Evolutionary conservation across 805 yeast species (phyloP).

Genomic region (Metschnikowia kofuensis): DNA sequence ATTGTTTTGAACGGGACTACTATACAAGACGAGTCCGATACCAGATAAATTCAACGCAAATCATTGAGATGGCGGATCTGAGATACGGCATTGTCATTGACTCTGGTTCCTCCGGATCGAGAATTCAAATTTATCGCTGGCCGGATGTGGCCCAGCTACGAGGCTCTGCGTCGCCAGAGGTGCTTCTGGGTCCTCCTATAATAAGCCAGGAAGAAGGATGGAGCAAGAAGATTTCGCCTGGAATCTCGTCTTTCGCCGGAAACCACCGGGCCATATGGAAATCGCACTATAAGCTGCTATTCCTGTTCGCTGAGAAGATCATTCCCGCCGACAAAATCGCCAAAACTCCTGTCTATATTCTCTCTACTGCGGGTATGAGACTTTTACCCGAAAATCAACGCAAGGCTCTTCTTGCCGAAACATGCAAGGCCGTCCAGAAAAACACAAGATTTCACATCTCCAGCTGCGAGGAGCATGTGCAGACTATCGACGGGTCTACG

Average conservation of each 20-base stretch:
- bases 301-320: constrained; percentile 64
- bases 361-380: constrained; percentile 98
- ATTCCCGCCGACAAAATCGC: constrained; percentile 61
- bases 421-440: constrained; percentile 55
- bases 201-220: constrained; percentile 63
- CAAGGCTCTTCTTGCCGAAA: constrained; percentile 49
- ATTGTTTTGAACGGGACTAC: not conserved
- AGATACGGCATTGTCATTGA: constrained; percentile 87
- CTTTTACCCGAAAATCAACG: constrained; percentile 57
- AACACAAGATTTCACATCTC: constrained; percentile 56
- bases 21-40: too few relatives aligned
- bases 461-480: constrained; percentile 68
- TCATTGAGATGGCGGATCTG: constrained; percentile 9
- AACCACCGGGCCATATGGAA: constrained; percentile 60
- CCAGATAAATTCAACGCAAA: too few relatives aligned
- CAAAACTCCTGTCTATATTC: constrained; percentile 82
- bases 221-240: constrained; percentile 76
- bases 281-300: constrained; percentile 62
- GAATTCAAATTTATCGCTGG: constrained; percentile 85
- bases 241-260: constrained; percentile 63
- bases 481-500: constrained; percentile 88
- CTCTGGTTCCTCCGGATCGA: constrained; percentile 94
- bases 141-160: constrained; percentile 37
- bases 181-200: constrained; percentile 61
- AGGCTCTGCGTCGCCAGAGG: constrained; percentile 26